Base-by-base conservation (phyloP, 768 basidiomycete species). In the Tephrocybe sp. region DNA sequence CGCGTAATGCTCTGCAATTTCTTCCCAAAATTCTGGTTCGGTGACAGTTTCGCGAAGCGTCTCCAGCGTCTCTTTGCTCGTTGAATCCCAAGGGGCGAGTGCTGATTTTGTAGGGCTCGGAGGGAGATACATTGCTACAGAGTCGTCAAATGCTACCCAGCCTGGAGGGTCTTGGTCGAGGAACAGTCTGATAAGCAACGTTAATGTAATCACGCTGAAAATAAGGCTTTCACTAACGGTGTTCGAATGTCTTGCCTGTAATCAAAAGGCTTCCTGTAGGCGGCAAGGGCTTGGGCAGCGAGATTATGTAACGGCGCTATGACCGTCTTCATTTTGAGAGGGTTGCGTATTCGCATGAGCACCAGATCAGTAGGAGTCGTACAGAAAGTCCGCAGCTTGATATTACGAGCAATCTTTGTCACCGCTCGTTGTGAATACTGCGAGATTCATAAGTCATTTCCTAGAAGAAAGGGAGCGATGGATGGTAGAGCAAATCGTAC, bases 321-420 rank as follows among this genome's bases (percentile, higher is more conserved):
- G 3, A 72, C 63, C 34, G 89, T 67, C 7, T 64, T 67, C 49
- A 69, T 70, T 56, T 81, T 80, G 34, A 93, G 74, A 1, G 89
- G 90, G 61, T 93, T 92, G 52, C 75, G 74, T 49, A 79, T 80
- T 36, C 76, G 76, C 57, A 79, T 80, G 4, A 88, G 66, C 9
- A 81, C 79, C 15, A 93, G 69, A 53, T 86, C 84, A 32, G 73
- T 70, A 26, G 81, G 74, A 11, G 73, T 72, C 1, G 63, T 68
- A 53, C 83, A 83, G 43, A 83, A 79, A 1, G 91, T 88, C 38
- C 91, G 80, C n/a, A 95, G 61, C 68, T 93, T 94, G 69, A 94
- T 75, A 64, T 84, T 83, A 48, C 88, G 82, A 6, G 86, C 73
- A 24, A 81, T 77, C 65, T 93, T 93, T 76, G 90, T 88, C 11